Evolutionary conservation across 331 rosid species (phyloP), one percentile per base, ranked within the genome.

Genomic region (Malus hybrid): DNA sequence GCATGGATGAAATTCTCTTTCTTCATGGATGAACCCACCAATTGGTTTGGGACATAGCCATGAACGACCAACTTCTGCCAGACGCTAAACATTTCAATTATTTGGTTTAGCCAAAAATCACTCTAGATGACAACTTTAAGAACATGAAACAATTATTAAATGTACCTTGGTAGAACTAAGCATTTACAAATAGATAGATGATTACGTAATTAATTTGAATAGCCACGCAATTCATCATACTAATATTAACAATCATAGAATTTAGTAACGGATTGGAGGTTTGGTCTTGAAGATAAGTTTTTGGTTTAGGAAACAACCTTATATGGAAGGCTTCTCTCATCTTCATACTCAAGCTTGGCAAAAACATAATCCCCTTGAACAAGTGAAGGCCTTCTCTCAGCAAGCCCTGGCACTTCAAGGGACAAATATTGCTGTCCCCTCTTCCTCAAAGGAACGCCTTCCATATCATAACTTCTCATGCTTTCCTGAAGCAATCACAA

Each of bases 371-470:
- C 99, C 75, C 97, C 97, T 32, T 80, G 92, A 80, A 95, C 97
- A 69, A 95, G 96, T 50, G 97, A 95, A 15, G 97, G 99, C 74
- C 99, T 88, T 85, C 88, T 83, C 86, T 95, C 97, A 20, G 99
- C 99, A 59, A 92, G 97, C 79, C 99, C 97, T 7, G 92, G 97
- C 69, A 95, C 99, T 83, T 57, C 96, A 80, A 95, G 80, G 62
- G 93, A 73, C 85, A 95, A 85, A 82, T 78, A 85, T 1, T 73
- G 82, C 62, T 48, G 69, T 29, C 73, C 76, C 78, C 78, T 87
- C 84, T 60, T 85, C 80, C 74, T 90, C 91, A 94, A 83, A 64
- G 85, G 42, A 71, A 90, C 75, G 44, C 44, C 7, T 65, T 91
- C 93, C 96, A 93, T 87, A 79, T 88, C 91, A 79, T 86, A 82